A percentile compares a stretch with the other conserved stretches of the same genome.
Conservation (phyloP, 2,329 filamentous ascomycete genomes). For the Simplicillium aogashimaense region DNA sequence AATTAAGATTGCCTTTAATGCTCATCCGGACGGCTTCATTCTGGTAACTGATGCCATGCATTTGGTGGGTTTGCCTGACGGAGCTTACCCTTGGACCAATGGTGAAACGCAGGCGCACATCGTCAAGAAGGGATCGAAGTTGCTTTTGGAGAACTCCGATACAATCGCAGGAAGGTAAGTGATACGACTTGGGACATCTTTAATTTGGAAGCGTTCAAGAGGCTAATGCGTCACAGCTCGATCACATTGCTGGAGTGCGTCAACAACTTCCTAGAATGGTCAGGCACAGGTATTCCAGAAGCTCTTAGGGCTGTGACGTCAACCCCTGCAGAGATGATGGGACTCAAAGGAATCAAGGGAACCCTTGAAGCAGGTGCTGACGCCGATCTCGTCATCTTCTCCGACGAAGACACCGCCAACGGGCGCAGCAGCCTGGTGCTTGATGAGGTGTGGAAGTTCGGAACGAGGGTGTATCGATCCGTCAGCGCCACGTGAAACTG, state of each 20-base stretch:
- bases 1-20: conserved; percentile 80
- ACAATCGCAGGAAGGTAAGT: conserved; percentile 67
- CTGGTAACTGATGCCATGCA: conserved; percentile 92
- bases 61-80: conserved; percentile 73
- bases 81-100: conserved; percentile 80
- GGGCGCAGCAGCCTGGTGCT: conserved; percentile 45
- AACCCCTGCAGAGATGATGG: conserved; percentile 70
- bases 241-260: conserved; percentile 73
- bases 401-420: conserved; percentile 34
- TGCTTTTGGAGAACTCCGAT: conserved; percentile 69
- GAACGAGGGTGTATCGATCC: conserved; percentile 34
- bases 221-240: conserved; percentile 31
- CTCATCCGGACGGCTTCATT: conserved; percentile 75
- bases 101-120: conserved; percentile 47
- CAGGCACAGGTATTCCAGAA: conserved; percentile 55
- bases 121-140: conserved; percentile 59
- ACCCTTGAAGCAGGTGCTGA: conserved; percentile 52
- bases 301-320: conserved; percentile 64
- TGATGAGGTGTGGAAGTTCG: conserved; percentile 78
- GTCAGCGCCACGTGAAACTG: conserved; percentile 4
- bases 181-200: not conserved
- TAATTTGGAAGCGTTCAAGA: conserved; percentile 1
- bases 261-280: conserved; percentile 71
- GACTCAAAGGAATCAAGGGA: conserved; percentile 58
- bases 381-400: conserved; percentile 60